A percentile compares a stretch with the other conserved stretches of the same genome.
Evolutionary conservation across 202 grass and related monocot species (phyloP).

Genomic region (Zoysia matrella): DNA sequence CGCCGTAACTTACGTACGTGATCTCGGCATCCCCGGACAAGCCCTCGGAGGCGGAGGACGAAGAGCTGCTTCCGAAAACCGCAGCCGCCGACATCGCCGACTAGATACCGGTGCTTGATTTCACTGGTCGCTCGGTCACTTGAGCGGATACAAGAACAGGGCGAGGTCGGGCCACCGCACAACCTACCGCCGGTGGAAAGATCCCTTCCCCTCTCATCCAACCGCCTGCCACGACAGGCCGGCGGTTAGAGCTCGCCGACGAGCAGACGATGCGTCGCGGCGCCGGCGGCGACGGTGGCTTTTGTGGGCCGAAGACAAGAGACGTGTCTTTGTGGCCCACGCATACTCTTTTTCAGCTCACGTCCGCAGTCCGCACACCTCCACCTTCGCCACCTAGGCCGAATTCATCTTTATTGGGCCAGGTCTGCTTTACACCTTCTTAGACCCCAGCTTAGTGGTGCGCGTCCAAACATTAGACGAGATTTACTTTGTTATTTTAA

Average conservation of each 20-base stretch:
- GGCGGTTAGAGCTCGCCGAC: background rate
- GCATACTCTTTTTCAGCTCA: no score
- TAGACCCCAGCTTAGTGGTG: no score
- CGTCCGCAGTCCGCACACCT: no score
- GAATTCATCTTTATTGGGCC: no score
- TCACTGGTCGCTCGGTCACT: background rate
- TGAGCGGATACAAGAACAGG: background rate
- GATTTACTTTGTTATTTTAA: no score
- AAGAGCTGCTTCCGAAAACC: background rate
- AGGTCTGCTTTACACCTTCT: no score
- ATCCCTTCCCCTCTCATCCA: background rate
- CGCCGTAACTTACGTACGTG: constrained; percentile 81
- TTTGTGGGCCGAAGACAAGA: no score
- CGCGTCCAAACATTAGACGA: no score
- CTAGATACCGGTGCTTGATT: constrained; percentile 17
- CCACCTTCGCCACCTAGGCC: no score
- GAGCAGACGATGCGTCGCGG: no score
- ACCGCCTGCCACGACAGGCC: background rate
- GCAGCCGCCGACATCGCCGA: constrained; percentile 31
- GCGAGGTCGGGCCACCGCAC: background rate
- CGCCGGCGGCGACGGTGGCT: no score
- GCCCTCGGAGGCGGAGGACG: background rate
- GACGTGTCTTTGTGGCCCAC: no score
- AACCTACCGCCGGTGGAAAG: background rate
- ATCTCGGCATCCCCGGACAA: constrained; percentile 37